Base-by-base conservation (phyloP, 768 basidiomycete species). In the Tricholoma bakamatsutake region DNA sequence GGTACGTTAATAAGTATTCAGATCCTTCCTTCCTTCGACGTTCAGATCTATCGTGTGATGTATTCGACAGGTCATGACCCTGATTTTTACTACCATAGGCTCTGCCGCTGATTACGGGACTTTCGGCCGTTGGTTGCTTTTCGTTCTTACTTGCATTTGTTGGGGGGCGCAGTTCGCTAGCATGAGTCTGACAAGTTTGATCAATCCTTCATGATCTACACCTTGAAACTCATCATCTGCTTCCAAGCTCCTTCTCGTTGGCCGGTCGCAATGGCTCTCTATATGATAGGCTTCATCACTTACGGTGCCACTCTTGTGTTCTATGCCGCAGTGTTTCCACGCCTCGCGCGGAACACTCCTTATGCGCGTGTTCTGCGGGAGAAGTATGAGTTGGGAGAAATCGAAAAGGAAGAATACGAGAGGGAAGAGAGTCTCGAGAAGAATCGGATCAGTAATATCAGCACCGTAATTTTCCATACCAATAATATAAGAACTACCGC, bases 271-370 rank as follows among this genome's bases (percentile, higher is more conserved):
- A 92, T 92, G 88, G 85, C 73, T 0, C 67, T 93, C 2, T 92
- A 85, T 67, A 88, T 93, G 78, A 70, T 89, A 28, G 84, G 88
- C 7, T 92, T 87, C 70, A 81, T 90, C 48, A 77, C 83, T 1
- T 92, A 90, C 58, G 88, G 88, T 0, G 89, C 88, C 3, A 89
- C 89, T 0, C 77, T 90, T 9, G 88, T 91, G 0, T 93, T 93
- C 68, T 93, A 85, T 60, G 81, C 85, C 0, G 90, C 89, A 0
- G 61, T 81, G 12, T 92, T 93, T 65, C 91, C 91, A 1, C 83
- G 88, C 7, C 79, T 93, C 1, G 90, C 91, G 0, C 79, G 88
- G 3, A 91, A 92, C 64, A 92, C 90, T 0, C 68, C 76, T 3
- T 84, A 80, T 59, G 73, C 88, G 4, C 79, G 83, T 12, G 67